Conservation (phyloP, 139 green algal genomes). For the Spirogloea muscicola region DNA sequence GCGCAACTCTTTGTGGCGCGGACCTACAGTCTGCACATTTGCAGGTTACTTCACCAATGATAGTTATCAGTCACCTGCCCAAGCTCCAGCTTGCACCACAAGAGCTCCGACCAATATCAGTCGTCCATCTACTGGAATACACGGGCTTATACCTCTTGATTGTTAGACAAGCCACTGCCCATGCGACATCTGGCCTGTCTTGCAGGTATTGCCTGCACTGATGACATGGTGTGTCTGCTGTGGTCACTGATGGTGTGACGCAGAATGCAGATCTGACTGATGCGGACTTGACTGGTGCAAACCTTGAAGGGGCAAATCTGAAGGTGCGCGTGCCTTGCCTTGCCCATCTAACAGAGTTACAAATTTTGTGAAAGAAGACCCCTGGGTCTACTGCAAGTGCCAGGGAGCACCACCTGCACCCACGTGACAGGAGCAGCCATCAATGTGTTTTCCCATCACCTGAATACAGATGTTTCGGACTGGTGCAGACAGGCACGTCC, state of each 20-base stretch:
- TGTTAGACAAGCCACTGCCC: background rate
- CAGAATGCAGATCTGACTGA: slow-evolving; percentile 30
- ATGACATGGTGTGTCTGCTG: background rate
- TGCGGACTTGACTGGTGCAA: slow-evolving; percentile 16
- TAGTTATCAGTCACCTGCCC: background rate
- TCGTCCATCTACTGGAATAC: background rate
- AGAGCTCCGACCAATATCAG: background rate
- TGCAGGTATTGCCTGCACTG: background rate
- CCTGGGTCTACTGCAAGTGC: background rate
- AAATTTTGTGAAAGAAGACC: no score
- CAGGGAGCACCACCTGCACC: background rate
- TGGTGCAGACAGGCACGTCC: background rate
- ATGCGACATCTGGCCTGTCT: background rate
- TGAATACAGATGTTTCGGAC: background rate
- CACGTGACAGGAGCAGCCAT: background rate
- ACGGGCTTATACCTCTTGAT: background rate
- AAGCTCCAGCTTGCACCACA: background rate
- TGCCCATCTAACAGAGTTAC: background rate
- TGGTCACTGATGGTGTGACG: no score
- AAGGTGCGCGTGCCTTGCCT: slow-evolving; percentile 8
- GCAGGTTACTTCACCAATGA: background rate
- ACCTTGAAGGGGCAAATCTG: slow-evolving; percentile 24
- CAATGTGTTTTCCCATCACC: background rate
- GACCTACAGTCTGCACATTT: slow-evolving; percentile 29
- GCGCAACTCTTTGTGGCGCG: slow-evolving; percentile 19